Evolutionary conservation across 331 rosid genomes (phyloP).

Genomic region (Quercus tomentella): DNA sequence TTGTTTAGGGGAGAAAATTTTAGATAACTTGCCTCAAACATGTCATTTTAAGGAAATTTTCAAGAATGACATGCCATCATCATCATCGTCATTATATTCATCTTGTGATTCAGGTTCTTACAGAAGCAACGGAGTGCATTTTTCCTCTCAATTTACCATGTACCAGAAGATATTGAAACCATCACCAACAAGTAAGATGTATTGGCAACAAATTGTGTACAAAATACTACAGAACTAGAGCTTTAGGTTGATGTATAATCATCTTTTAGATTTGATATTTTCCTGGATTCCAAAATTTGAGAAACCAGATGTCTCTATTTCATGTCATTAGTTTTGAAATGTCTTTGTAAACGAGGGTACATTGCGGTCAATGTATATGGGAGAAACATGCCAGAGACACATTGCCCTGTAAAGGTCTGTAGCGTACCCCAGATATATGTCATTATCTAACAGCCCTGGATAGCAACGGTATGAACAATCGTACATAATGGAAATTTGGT

Average conservation of each 20-base stretch:
- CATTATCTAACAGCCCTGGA: no score
- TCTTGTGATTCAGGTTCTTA: constrained; percentile 56
- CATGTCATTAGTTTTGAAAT: no score
- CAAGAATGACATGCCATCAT: background rate
- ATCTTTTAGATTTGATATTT: no score
- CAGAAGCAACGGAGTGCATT: constrained; percentile 52
- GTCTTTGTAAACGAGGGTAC: background rate
- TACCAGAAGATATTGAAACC: constrained; percentile 48
- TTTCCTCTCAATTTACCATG: constrained; percentile 65
- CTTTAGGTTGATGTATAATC: no score
- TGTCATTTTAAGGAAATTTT: background rate
- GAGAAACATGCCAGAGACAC: background rate
- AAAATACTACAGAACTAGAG: no score
- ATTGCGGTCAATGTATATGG: background rate
- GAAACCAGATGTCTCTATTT: no score
- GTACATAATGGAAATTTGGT: no score
- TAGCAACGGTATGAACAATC: no score
- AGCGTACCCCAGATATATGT: background rate
- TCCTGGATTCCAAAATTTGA: no score
- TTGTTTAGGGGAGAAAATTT: background rate
- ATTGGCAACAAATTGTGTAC: no score
- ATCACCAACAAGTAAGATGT: constrained; percentile 21
- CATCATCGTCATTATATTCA: background rate
- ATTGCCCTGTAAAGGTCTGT: background rate
- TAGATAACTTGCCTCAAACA: background rate